A percentile compares a stretch with the other conserved stretches of the same genome.
phyloP scores from a whole-genome alignment of 495 filamentous ascomycete genomes.

The Annulohypoxylon nitens region DNA sequence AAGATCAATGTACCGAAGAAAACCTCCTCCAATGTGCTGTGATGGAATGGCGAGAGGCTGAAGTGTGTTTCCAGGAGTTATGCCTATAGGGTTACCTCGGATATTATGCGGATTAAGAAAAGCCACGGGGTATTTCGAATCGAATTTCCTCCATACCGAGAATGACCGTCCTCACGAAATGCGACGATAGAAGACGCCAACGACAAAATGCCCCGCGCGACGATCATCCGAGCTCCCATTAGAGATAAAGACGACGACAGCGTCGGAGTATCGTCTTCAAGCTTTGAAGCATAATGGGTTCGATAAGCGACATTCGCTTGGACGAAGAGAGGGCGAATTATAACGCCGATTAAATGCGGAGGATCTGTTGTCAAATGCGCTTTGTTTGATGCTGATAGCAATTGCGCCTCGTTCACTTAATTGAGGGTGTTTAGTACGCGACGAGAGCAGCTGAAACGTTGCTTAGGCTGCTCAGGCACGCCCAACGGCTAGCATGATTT shows the following conservation, averaged over 20 bases:
- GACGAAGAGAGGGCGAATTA: background rate
- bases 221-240: background rate
- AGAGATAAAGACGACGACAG: background rate
- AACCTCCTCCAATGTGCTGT: slow-evolving; percentile 42
- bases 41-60: slow-evolving; percentile 41
- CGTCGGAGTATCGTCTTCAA: background rate
- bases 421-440: background rate
- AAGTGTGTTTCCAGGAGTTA: slow-evolving; percentile 44
- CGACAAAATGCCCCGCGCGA: background rate
- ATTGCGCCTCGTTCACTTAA: slow-evolving; percentile 4
- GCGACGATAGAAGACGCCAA: background rate
- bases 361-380: background rate
- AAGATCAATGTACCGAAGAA: slow-evolving; percentile 46
- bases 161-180: background rate
- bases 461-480: background rate
- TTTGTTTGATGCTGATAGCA: slow-evolving; percentile 1
- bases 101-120: slow-evolving; percentile 1
- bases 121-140: background rate
- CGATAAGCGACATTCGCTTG: background rate
- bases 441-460: background rate
- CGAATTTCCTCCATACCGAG: slow-evolving; percentile 9
- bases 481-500: slow-evolving; percentile 14
- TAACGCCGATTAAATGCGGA: slow-evolving; percentile 13
- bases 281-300: background rate
- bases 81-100: slow-evolving; percentile 27